A percentile compares a stretch with the other conserved stretches of the same genome.
phyloP scores from a whole-genome alignment of 805 yeast species.

The Ogataea angusta region DNA sequence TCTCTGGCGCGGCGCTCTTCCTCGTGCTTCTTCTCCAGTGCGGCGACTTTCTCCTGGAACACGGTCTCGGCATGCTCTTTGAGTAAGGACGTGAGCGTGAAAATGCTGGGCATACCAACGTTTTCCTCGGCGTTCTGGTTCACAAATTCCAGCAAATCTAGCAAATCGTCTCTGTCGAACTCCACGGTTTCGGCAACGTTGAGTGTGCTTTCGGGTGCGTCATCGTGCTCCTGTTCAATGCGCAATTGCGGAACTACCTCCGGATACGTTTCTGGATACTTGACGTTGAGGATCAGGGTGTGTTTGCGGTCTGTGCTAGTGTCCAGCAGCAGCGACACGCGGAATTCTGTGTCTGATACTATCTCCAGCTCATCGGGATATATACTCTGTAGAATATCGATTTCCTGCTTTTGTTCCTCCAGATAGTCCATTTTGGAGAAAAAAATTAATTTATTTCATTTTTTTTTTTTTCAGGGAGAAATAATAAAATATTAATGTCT shows the following conservation, averaged over 20 bases:
- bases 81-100: conserved; percentile 69
- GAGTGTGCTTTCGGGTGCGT: conserved; percentile 44
- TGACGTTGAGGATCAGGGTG: conserved; percentile 53
- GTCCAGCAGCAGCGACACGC: conserved; percentile 62
- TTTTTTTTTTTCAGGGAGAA: neutral
- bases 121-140: conserved; percentile 68
- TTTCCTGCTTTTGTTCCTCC: conserved; percentile 86
- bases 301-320: conserved; percentile 61
- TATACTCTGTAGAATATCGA: conserved; percentile 85
- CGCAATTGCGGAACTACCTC: conserved; percentile 66
- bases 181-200: conserved; percentile 57
- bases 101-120: conserved; percentile 88
- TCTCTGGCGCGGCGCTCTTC: conserved; percentile 61
- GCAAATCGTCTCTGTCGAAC: conserved; percentile 48
- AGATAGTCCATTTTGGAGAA: conserved; percentile 55
- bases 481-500: conserved; percentile 1
- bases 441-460: conserved; percentile 1
- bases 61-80: conserved; percentile 78
- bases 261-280: conserved; percentile 78
- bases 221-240: conserved; percentile 44
- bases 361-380: conserved; percentile 85
- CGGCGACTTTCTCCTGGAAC: conserved; percentile 55
- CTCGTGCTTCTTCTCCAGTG: conserved; percentile 56
- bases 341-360: conserved; percentile 46
- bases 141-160: conserved; percentile 37